Evolutionary conservation across 345 rosid species (phyloP), one percentile per base, ranked within the genome.

Genomic region (Dipteronia sinensis): DNA sequence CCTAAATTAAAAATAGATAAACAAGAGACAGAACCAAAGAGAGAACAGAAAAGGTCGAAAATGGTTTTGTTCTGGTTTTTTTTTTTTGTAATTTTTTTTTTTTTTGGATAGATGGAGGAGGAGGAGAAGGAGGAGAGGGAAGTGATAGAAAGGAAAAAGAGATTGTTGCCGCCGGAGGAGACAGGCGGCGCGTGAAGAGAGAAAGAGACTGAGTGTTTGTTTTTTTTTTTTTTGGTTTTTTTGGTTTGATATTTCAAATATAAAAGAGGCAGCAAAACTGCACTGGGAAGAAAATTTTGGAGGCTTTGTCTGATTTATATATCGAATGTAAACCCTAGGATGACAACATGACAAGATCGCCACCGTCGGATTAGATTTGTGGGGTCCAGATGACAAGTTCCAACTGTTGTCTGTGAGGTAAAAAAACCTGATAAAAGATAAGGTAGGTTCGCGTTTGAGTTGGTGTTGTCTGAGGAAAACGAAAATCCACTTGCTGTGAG

Each of bases 81-180:
- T 34, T 34, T 59, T 85, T 84, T 49, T 76, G 72, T 73, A 5
- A 4, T 4, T 16, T 78, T 65, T 61, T 78, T 55, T 73, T 72
- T 83, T 77, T 75, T 15, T 6, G 3, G 71, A 74, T 72, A 49
- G 75, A 68, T 44, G 23, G 73, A 63, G 70, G 82, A 77, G 86
- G 88, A 86, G 86, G 34, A 42, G 46, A n/a, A n/a, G n/a, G 46
- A 42, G 46, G 10, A 42, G 10, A 89, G 89, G 91, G 86, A 83
- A 84, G 85, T 80, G 79, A 82, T 56, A 71, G 79, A 77, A 64
- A 77, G 61, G 69, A 79, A 82, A 79, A 34, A 63, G 70, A 64
- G 65, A 76, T 76, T 81, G 82, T 71, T 72, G 87, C 90, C 97
- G 90, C 90, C 88, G 91, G 84, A 53, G 68, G 25, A 31, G 68